A percentile compares a stretch with the other conserved stretches of the same genome.
These are phyloP conservation scores for Quambalaria eucalypti DNA, from an alignment of 1,284 basidiomycete genomes.

Conservation along the genomic window DNA sequence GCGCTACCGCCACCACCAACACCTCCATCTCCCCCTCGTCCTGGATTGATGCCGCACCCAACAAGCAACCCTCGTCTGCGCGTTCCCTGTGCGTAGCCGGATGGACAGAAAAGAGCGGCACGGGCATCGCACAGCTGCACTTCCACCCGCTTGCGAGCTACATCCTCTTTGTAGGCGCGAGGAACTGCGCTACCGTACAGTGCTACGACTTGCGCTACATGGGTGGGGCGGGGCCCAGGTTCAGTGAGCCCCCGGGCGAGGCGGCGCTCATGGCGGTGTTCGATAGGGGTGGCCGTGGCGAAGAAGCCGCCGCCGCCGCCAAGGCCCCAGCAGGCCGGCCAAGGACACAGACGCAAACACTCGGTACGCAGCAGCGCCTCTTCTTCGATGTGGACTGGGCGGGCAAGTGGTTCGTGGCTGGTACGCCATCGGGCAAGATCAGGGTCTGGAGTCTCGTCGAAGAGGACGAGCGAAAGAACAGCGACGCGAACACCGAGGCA, in stretches of 20 bases:
- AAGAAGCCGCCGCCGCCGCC: conserved; percentile 2
- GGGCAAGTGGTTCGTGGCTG: conserved; percentile 23
- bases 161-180: conserved; percentile 26
- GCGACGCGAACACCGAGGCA: not conserved
- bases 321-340: too few species aligned
- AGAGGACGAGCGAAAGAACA: not conserved
- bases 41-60: not conserved
- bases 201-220: conserved; percentile 29
- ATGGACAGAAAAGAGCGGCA: conserved; percentile 28
- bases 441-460: conserved; percentile 15
- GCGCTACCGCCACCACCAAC: too few species aligned
- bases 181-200: conserved; percentile 18
- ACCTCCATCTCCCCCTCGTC: too few species aligned
- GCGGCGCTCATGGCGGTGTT: conserved; percentile 21
- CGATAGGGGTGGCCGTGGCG: conserved; percentile 2
- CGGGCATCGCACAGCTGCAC: conserved; percentile 26
- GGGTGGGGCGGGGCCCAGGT: conserved; percentile 17
- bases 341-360: too few species aligned
- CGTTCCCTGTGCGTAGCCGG: conserved; percentile 18
- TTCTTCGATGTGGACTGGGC: conserved; percentile 31
- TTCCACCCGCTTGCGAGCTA: conserved; percentile 28
- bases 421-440: conserved; percentile 16
- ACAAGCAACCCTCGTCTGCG: not conserved
- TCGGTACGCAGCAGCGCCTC: conserved; percentile 18
- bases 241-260: conserved; percentile 11